Evolutionary conservation across 345 rosid species (phyloP).

Genomic region (Linum trigynum): DNA sequence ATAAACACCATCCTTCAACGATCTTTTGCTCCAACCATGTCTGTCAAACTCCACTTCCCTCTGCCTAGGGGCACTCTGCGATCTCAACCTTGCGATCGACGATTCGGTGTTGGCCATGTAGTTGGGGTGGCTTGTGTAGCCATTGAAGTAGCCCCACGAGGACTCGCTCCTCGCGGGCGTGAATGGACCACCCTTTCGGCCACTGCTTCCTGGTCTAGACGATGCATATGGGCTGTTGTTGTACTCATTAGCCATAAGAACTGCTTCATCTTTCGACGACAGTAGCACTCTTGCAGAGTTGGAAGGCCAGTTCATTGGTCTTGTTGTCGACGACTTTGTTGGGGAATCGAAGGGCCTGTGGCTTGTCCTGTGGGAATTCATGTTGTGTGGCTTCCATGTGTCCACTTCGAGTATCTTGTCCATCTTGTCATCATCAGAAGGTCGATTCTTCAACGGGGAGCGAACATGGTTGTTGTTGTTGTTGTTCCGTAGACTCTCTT

Average conservation of each 20-base stretch:
- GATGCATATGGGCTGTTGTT: conserved; percentile 9
- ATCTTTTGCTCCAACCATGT: conserved; percentile 29
- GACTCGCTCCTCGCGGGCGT: conserved; percentile 25
- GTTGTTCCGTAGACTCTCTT: conserved; percentile 43
- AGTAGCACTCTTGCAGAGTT: not conserved
- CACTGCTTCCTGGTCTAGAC: conserved; percentile 20
- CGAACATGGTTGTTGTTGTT: not conserved
- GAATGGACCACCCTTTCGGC: conserved; percentile 15
- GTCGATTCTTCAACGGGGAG: conserved; percentile 18
- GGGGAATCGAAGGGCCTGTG: conserved; percentile 15
- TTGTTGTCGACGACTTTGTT: conserved; percentile 11
- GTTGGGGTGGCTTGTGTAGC: conserved; percentile 2
- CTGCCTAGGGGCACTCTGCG: conserved; percentile 93
- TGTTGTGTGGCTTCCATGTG: conserved; percentile 79
- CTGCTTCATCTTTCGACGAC: too few species aligned
- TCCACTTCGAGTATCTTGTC: conserved; percentile 25
- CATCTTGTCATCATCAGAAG: conserved; percentile 19
- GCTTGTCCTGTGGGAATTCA: conserved; percentile 20
- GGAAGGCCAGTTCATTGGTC: not conserved
- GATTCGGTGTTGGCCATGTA: conserved; percentile 12
- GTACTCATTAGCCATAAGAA: too few species aligned
- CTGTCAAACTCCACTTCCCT: conserved; percentile 52
- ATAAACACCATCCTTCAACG: conserved; percentile 32
- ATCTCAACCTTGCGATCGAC: conserved; percentile 36
- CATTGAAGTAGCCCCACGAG: conserved; percentile 23